Conservation (phyloP, 1,284 basidiomycete species). For the Trichosporon sp. region DNA sequence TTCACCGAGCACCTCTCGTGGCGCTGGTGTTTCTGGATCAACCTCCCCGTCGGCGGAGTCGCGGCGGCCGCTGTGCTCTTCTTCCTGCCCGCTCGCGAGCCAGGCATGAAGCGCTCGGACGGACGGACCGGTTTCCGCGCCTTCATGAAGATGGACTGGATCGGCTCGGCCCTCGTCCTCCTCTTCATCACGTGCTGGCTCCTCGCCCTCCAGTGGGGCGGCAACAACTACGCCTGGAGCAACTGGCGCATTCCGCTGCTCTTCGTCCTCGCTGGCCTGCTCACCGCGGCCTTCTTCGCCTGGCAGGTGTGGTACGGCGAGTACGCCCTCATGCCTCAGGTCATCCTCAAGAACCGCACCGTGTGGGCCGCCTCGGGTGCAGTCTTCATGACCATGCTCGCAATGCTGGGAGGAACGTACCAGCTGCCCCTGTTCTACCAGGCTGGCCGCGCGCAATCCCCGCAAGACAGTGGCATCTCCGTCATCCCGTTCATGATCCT, state of each 20-base stretch:
- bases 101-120: conserved; percentile 30
- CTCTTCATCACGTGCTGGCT: conserved; percentile 47
- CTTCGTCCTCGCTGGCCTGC: conserved; percentile 44
- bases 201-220: conserved; percentile 51
- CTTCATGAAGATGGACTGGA: conserved; percentile 45
- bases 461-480: conserved; percentile 50
- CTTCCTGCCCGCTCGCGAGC: conserved; percentile 50
- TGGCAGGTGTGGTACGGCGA: conserved; percentile 46
- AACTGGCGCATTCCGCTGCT: conserved; percentile 44
- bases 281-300: conserved; percentile 40
- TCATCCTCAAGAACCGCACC: conserved; percentile 40
- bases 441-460: conserved; percentile 41
- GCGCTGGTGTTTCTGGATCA: conserved; percentile 53
- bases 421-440: conserved; percentile 51
- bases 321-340: conserved; percentile 40
- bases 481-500: conserved; percentile 51
- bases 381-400: conserved; percentile 49
- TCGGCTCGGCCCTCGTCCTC: conserved; percentile 48
- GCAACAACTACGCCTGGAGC: conserved; percentile 41
- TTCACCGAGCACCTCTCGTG: conserved; percentile 51
- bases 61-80: conserved; percentile 46
- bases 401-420: conserved; percentile 45
- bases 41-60: conserved; percentile 49
- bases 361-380: conserved; percentile 40
- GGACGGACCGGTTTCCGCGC: conserved; percentile 23